Percentiles rank a stretch among this genome's conserved stretches.
Evolutionary conservation across 225 moss, liverwort and hornwort genomes (phyloP).

Genomic region (Antitrichia curtipendula): DNA sequence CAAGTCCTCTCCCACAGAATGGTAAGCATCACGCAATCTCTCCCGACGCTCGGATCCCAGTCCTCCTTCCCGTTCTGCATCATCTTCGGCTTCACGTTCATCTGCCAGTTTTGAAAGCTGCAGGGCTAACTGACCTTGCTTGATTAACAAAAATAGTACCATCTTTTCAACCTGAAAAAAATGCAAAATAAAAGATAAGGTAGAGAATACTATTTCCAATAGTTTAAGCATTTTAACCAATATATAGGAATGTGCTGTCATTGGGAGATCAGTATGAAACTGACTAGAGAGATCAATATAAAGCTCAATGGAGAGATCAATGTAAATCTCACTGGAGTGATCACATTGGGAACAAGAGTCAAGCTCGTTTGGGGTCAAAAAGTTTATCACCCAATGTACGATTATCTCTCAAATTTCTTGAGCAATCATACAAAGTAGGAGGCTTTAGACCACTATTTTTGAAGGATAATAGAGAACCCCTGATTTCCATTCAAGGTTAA

Average conservation of each 20-base stretch:
- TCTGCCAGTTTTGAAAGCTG: conserved; percentile 54
- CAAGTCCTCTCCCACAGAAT: conserved; percentile 56
- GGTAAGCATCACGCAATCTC: conserved; percentile 18
- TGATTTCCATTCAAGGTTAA: not conserved
- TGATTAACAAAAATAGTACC: conserved; percentile 67
- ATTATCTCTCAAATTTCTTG: not conserved
- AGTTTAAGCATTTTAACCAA: not conserved
- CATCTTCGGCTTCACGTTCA: conserved; percentile 25
- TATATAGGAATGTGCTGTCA: not conserved
- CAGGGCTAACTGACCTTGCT: conserved; percentile 76
- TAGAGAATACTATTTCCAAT: not conserved
- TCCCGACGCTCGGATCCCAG: not conserved
- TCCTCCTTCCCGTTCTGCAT: conserved; percentile 10
- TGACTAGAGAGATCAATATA: not conserved
- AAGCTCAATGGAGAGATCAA: not conserved
- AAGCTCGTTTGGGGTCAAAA: not conserved
- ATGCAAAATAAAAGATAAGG: not conserved
- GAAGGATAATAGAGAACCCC: not conserved
- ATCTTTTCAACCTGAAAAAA: conserved; percentile 75
- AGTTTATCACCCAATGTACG: not conserved
- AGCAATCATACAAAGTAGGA: not conserved
- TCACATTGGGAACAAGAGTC: not conserved
- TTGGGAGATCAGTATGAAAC: not conserved
- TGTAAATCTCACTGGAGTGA: not conserved
- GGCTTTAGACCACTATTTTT: no score